Base-by-base conservation (phyloP, 2,329 filamentous ascomycete genomes). In the Rhinocladiella mackenziei region DNA sequence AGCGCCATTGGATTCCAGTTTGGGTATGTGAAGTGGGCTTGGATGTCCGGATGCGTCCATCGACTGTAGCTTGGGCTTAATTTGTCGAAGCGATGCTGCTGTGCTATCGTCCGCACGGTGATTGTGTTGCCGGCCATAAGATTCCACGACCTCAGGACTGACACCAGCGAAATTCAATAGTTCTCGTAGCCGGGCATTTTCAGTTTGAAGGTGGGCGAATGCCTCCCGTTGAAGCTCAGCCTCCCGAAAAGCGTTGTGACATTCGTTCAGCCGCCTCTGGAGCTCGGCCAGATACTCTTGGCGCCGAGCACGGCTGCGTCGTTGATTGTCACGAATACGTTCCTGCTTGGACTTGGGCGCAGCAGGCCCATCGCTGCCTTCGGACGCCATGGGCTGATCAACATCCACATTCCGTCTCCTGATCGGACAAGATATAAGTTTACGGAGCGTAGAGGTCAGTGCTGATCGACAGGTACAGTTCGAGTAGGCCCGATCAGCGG, bases 251-350 rank as follows among this genome's bases (percentile, higher is more conserved):
- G 43, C 44, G 17, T 37, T 20, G 26, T 52, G 45, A 29, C 48
- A 54, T 37, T 54, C 52, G 8, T 54, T 45, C 25, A 58, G 30
- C 19, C 51, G 43, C 31, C 44, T 33, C 26, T 58, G 53, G 4
- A 58, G 42, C 15, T 54, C 48, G n/a, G 39, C 39, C 17, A 58
- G 35, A 28, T 58, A 58, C 37, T 56, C 48, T 33, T 52, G 50
- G 5, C 51, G 42, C 11, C 56, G 45, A 15, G 52, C 54, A 9
- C 56, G 55, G 36, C 52, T 56, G 18, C 56, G 54, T 39, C 56
- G 47, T 31, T 59, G 56, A 30, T 59, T 59, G 39, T 56, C 53
- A 32, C 56, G 50, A 15, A 58, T 47, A 4, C 56, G 48, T 31
- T 56, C 53, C 37, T 56, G 53, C 35, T 54, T 56, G 13, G 53